Conservation (phyloP, 163 green algal species). For the Chlamydomonas reinhardtii region DNA sequence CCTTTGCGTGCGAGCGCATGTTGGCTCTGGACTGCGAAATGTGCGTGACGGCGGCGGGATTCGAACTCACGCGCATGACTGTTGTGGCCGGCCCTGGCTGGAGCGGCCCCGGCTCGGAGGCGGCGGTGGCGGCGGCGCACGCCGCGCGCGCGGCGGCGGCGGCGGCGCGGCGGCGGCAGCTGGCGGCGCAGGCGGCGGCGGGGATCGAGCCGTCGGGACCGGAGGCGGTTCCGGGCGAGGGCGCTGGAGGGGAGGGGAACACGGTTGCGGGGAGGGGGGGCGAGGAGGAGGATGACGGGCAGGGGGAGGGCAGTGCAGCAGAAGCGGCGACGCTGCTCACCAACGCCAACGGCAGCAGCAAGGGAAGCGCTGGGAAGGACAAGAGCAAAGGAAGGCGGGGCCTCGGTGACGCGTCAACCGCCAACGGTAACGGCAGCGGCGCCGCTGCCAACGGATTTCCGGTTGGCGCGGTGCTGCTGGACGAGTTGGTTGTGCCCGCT, state of each 20-base stretch:
- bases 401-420: too few species aligned
- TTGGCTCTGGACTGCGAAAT: slow-evolving; percentile 93
- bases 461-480: slow-evolving; percentile 80
- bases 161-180: not conserved
- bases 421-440: not conserved
- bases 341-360: not conserved
- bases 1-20: slow-evolving; percentile 37
- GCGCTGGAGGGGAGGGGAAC: not conserved
- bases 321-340: not conserved
- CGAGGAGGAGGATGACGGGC: not conserved
- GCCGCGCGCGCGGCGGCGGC: not conserved
- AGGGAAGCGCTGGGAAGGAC: not conserved
- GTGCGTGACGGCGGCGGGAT: slow-evolving; percentile 82
- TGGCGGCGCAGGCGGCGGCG: too few species aligned
- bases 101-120: slow-evolving; percentile 43
- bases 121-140: not conserved
- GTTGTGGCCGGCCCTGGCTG: slow-evolving; percentile 75
- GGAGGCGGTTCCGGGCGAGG: too few species aligned
- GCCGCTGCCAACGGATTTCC: not conserved
- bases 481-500: slow-evolving; percentile 89
- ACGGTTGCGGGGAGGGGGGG: too few species aligned
- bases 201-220: too few species aligned
- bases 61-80: slow-evolving; percentile 86
- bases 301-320: not conserved
- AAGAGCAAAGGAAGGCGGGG: too few species aligned